Evolutionary conservation across 2,329 filamentous ascomycete genomes (phyloP).

Genomic region (Aspergillus sclerotialis): DNA sequence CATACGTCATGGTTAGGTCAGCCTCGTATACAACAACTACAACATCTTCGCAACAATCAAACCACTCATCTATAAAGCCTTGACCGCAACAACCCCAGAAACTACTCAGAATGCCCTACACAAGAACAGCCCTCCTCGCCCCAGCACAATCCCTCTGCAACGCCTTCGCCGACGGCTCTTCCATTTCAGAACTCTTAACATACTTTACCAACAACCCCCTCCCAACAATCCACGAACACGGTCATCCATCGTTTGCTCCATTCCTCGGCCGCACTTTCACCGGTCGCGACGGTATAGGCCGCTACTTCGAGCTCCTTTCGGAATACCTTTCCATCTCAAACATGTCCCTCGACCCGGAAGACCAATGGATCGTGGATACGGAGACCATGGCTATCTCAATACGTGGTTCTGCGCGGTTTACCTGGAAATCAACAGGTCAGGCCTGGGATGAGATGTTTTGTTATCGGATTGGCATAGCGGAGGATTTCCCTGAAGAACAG

Average conservation of each 20-base stretch:
- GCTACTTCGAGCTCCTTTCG: slow-evolving; percentile 31
- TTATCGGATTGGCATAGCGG: slow-evolving; percentile 31
- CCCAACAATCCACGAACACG: slow-evolving; percentile 31
- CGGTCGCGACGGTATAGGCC: slow-evolving; percentile 24
- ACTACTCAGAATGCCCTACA: slow-evolving; percentile 9
- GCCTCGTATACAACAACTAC: neutral
- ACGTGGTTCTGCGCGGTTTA: slow-evolving; percentile 27
- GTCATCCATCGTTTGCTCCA: slow-evolving; percentile 32
- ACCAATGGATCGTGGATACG: slow-evolving; percentile 32
- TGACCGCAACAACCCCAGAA: neutral
- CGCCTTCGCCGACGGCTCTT: slow-evolving; percentile 20
- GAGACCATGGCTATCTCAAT: slow-evolving; percentile 25
- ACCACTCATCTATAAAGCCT: neutral
- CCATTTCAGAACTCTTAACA: slow-evolving; percentile 20
- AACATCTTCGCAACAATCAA: slow-evolving; percentile 1
- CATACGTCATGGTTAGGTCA: slow-evolving; percentile 13
- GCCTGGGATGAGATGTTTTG: slow-evolving; percentile 36
- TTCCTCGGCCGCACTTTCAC: slow-evolving; percentile 37
- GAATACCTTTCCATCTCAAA: slow-evolving; percentile 25
- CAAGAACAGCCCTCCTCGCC: slow-evolving; percentile 14
- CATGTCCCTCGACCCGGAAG: slow-evolving; percentile 30
- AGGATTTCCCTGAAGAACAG: slow-evolving; percentile 12
- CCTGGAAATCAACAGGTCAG: slow-evolving; percentile 26
- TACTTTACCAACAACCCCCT: slow-evolving; percentile 26
- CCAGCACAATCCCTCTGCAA: slow-evolving; percentile 22